Evolutionary conservation across 108 stramenopile species (phyloP).

Genomic region (Tribonema minus): DNA sequence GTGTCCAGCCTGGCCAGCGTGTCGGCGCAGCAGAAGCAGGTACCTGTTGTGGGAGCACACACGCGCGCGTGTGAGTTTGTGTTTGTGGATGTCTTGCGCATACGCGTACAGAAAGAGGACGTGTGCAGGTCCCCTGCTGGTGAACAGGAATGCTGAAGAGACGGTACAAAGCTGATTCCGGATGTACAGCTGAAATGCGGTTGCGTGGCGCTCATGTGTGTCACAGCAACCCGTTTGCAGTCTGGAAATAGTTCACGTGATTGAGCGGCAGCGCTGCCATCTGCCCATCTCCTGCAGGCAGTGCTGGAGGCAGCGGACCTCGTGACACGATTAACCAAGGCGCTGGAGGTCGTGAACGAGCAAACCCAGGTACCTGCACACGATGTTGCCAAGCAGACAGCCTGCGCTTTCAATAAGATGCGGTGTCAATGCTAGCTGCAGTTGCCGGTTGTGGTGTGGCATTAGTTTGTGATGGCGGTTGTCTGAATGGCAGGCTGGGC

Average conservation of each 20-base stretch:
- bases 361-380: not conserved
- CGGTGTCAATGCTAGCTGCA: too few relatives aligned
- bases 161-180: too few relatives aligned
- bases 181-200: too few relatives aligned
- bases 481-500: too few relatives aligned
- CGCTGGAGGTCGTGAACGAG: constrained; percentile 5
- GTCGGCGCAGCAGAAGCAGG: constrained; percentile 12
- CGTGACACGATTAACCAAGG: constrained; percentile 1
- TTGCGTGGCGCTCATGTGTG: too few relatives aligned
- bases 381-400: too few relatives aligned
- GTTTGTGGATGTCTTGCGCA: not conserved
- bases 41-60: not conserved
- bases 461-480: too few relatives aligned
- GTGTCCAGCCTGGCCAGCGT: constrained; percentile 6
- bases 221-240: too few relatives aligned
- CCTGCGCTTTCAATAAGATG: too few relatives aligned
- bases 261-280: not conserved
- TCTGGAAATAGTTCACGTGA: too few relatives aligned
- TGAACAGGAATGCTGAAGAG: not conserved
- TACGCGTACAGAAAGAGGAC: not conserved
- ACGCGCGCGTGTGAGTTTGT: not conserved
- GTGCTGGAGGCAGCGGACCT: constrained; percentile 13
- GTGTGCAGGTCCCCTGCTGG: not conserved
- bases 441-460: too few relatives aligned
- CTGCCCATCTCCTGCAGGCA: not conserved